Evolutionary conservation across 805 yeast species (phyloP), one percentile per base, ranked within the genome.

Genomic region (Tetrapisispora taiwanensis): DNA sequence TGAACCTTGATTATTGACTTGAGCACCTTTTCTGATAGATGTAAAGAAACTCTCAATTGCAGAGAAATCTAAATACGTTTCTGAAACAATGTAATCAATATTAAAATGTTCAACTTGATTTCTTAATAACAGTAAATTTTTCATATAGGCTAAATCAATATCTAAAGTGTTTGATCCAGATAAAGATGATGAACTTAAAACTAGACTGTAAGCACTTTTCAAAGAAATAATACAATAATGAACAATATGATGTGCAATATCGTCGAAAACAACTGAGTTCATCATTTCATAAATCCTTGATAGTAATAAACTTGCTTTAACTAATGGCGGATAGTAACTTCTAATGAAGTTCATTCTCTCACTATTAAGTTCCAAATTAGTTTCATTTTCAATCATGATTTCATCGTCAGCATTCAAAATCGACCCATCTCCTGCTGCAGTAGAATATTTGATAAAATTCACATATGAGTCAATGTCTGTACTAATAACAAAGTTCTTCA

Each of bases 221-320:
- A 87, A 63, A 7, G 92, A 76, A 14, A 66, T 55, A 31, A 87
- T 74, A 53, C 92, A 81, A 36, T 82, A 74, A 57, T 85, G 95
- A 4, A 90, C 84, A 42, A 87, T 79, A 45, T 83, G 78, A 59
- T 87, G 95, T 0, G 96, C 95, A 50, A 89, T 65, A 56, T 86
- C 95, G 59, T 87, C 95, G 65, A 89, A 90, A 1, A 87, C 84
- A 12, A 73, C 66, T 2, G 89, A 78, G 51, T 81, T 81, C 31
- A 90, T 75, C 53, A 88, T 68, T 54, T 85, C 94, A 57, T 86
- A 85, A 19, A 89, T 81, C 57, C 78, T 83, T 30, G 87, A 79
- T 27, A 89, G 66, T 6, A 90, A 64, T 0, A 81, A 73, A 36
- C 88, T 65, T 0, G 95, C 80, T 44, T 75, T 76, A 3, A 75